Conservation (phyloP, 2,329 filamentous ascomycete genomes). For the Ophiostoma piceae region DNA sequence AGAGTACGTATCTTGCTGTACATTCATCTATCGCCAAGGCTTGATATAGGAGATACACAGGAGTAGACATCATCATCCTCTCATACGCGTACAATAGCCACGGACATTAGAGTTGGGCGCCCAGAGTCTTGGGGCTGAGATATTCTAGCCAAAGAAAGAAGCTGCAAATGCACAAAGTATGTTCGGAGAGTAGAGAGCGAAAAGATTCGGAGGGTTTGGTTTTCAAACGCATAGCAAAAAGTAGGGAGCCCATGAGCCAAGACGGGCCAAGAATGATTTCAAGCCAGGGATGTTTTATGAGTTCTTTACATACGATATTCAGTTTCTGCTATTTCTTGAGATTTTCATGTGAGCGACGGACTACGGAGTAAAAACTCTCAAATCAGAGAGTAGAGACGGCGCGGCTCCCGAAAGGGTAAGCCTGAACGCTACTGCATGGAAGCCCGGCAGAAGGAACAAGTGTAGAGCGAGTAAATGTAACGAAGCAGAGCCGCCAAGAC, state of each 20-base stretch:
- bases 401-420: conserved; percentile 1
- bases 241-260: conserved; percentile 2
- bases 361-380: too few species aligned
- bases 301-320: not conserved
- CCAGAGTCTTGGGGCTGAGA: conserved; percentile 6
- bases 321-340: not conserved
- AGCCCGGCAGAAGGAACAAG: conserved; percentile 8
- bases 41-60: not conserved
- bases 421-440: conserved; percentile 2
- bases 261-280: not conserved
- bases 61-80: not conserved
- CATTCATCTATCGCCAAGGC: not conserved
- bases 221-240: not conserved
- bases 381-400: not conserved
- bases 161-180: not conserved
- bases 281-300: not conserved
- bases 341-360: not conserved
- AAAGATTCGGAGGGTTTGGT: too few species aligned
- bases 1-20: not conserved
- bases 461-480: not conserved
- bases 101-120: not conserved
- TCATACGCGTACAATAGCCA: not conserved
- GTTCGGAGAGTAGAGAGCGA: not conserved
- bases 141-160: conserved; percentile 6
- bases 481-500: conserved; percentile 1